Evolutionary conservation across 1,284 basidiomycete species (phyloP), one percentile per base, ranked within the genome.

Genomic region (Macrocystidia cucumis): DNA sequence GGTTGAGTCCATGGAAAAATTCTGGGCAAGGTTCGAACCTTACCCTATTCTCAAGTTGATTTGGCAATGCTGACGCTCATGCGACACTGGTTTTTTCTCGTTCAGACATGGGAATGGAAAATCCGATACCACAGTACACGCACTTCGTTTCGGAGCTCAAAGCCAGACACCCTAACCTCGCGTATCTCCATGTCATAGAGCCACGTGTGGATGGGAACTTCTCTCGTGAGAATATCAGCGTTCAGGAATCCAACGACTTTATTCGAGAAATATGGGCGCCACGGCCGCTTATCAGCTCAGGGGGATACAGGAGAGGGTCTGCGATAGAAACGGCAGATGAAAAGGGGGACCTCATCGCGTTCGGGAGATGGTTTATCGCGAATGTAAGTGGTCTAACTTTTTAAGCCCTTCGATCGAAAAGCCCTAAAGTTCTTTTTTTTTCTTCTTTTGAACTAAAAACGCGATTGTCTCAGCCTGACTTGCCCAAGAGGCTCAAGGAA

Each of bases 101-200:
- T 12, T n/a, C 17, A 52, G 48, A 41, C n/a, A 60, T 63, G 60
- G 41, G 60, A 12, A 61, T 63, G 60, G 39, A 50, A 12, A 57
- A 69, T 22, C 72, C 72, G 0, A 46, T 59, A 25, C 62, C 65
- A 0, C 59, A 56, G 0, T 73, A 63, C 52, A 40, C 52, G 1
- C 55, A 65, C 37, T 37, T 72, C 5, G 51, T 58, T 0, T 42
- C 49, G 9, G 47, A 58, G n/a, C 47, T 72, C 29, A 53, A 52
- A 5, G 46, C 55, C 19, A 47, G 45, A 7, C 57, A 63, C 16
- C 47, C 47, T 0, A 32, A 41, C 11, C 51, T 81, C 4, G 74
- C 72, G 0, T 82, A 78, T 48, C 46, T 80, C 18, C 73, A 76
- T 47, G 50, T 61, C 20, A 51, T 66, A 29, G 69, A 72, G 47